Percentiles rank a stretch among this genome's conserved stretches.
Conservation (phyloP, 371 early-diverging fungal species). For the Rhizopus delemar region DNA sequence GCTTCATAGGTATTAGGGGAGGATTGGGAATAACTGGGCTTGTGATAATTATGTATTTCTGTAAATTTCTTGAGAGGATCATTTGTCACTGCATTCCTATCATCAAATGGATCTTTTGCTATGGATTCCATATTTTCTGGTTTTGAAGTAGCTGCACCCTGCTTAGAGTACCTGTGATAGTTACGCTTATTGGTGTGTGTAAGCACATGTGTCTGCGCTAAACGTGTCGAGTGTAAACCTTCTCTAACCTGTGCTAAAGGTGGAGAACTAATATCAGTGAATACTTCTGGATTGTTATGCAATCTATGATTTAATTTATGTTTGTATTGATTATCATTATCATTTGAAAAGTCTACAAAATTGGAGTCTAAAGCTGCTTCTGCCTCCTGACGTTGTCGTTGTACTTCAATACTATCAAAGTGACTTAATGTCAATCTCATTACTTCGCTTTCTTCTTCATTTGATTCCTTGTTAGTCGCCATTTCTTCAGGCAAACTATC, state of each 20-base stretch:
- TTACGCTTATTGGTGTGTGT: slow-evolving; percentile 6
- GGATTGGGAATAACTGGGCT: slow-evolving; percentile 40
- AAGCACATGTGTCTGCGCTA: slow-evolving; percentile 5
- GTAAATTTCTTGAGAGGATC: slow-evolving; percentile 3
- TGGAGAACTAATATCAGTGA: slow-evolving; percentile 16
- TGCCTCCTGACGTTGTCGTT: slow-evolving; percentile 37
- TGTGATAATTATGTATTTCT: slow-evolving; percentile 18
- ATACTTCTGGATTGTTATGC: neutral
- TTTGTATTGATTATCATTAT: slow-evolving; percentile 21
- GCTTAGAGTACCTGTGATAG: neutral
- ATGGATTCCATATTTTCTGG: slow-evolving; percentile 10
- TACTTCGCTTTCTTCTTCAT: slow-evolving; percentile 15
- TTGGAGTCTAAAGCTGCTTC: slow-evolving; percentile 50
- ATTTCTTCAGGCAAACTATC: neutral
- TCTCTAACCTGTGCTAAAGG: slow-evolving; percentile 38
- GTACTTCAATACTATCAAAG: slow-evolving; percentile 39
- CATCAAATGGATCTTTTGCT: slow-evolving; percentile 44
- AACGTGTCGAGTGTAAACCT: slow-evolving; percentile 25
- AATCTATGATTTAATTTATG: neutral
- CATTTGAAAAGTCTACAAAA: slow-evolving; percentile 43
- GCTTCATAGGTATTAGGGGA: slow-evolving; percentile 19
- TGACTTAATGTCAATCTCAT: slow-evolving; percentile 38
- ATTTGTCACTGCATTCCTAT: slow-evolving; percentile 16
- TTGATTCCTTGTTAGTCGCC: slow-evolving; percentile 7
- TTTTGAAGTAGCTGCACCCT: slow-evolving; percentile 18